A percentile compares a stretch with the other conserved stretches of the same genome.
Evolutionary conservation across 345 rosid species (phyloP).

Genomic region (Eucalyptus urophylla): DNA sequence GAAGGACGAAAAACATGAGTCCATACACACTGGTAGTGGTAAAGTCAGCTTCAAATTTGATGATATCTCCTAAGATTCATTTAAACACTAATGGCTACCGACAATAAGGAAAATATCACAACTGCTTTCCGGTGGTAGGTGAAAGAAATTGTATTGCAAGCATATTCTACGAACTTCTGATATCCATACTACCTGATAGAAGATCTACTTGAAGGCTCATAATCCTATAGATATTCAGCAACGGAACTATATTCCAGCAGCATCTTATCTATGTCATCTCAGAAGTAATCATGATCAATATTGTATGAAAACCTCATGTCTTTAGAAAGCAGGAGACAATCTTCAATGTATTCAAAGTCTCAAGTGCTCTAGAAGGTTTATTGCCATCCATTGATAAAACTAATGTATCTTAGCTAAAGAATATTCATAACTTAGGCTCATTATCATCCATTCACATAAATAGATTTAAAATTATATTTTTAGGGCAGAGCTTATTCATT

Average conservation of each 20-base stretch:
- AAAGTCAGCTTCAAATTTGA: background rate
- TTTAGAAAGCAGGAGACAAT: background rate
- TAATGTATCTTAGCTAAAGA: background rate
- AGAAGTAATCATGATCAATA: background rate
- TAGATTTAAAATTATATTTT: background rate
- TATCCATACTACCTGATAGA: background rate
- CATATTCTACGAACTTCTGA: background rate
- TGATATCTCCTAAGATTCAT: background rate
- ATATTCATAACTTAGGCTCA: background rate
- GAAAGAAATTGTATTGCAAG: background rate
- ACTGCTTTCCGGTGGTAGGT: background rate
- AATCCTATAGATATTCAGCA: background rate
- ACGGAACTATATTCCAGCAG: background rate
- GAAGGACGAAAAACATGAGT: background rate
- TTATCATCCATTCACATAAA: background rate
- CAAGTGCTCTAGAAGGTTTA: background rate
- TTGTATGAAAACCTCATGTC: background rate
- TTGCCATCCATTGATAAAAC: background rate
- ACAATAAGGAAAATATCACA: background rate
- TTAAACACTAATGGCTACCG: background rate
- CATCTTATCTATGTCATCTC: background rate
- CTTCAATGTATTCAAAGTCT: background rate
- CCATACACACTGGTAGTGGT: background rate
- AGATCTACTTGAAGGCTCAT: background rate
- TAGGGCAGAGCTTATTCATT: background rate